phyloP scores from a whole-genome alignment of 768 basidiomycete species.

The Tylopilus intermedius region DNA sequence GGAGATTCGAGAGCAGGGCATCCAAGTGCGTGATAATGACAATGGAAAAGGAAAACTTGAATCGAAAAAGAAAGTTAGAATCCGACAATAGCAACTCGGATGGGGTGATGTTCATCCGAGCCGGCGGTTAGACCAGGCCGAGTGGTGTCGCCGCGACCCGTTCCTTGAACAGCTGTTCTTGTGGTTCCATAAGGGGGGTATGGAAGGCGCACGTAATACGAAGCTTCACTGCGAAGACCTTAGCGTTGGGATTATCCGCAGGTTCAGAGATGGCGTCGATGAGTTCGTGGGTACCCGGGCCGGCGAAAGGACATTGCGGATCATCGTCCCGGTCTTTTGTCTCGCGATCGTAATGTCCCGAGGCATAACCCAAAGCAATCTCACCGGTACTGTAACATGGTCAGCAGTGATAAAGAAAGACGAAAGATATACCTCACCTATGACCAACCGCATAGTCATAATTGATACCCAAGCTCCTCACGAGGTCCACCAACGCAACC shows the following conservation, averaged over 20 bases:
- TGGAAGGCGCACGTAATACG: constrained; percentile 33
- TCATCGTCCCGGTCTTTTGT: constrained; percentile 31
- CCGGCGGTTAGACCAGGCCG: not conserved
- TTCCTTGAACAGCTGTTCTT: constrained; percentile 30
- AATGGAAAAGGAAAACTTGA: too few relatives aligned
- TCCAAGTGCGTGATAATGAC: too few relatives aligned
- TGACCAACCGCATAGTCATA: constrained; percentile 34
- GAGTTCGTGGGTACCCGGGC: constrained; percentile 26
- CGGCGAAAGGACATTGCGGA: constrained; percentile 32
- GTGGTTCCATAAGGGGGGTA: constrained; percentile 32
- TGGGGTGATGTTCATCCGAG: too few relatives aligned
- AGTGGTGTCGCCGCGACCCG: constrained; percentile 17
- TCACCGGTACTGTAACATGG: constrained; percentile 25
- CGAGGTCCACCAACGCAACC: constrained; percentile 31
- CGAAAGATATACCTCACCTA: constrained; percentile 13
- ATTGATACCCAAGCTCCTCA: constrained; percentile 28
- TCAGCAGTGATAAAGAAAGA: constrained; percentile 6
- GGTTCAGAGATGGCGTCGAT: constrained; percentile 29
- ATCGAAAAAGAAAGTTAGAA: too few relatives aligned
- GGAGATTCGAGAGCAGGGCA: too few relatives aligned
- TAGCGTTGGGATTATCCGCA: constrained; percentile 23
- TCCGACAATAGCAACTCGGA: too few relatives aligned
- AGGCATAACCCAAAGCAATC: constrained; percentile 35
- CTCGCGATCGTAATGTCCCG: constrained; percentile 33
- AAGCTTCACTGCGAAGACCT: constrained; percentile 27